Conservation (phyloP, 768 basidiomycete genomes). For the Lentinula aciculospora region DNA sequence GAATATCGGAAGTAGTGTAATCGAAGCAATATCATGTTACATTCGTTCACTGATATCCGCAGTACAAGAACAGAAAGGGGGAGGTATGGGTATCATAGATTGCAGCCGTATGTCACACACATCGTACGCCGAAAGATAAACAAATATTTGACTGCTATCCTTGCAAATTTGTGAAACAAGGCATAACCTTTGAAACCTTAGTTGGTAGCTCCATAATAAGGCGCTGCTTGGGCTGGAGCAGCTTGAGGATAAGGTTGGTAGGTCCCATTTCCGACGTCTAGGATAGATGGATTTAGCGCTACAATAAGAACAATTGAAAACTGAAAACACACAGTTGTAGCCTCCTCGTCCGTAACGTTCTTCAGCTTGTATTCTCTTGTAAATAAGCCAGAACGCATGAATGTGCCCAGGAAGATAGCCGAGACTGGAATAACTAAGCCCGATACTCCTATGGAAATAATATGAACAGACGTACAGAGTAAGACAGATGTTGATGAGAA, state of each 20-base stretch:
- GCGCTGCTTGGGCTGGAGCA: neutral
- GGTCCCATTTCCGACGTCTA: conserved; percentile 23
- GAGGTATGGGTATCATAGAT: no score
- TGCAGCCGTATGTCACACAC: no score
- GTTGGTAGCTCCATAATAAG: conserved; percentile 7
- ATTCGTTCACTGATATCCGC: no score
- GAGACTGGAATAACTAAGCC: neutral
- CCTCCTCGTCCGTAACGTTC: conserved; percentile 75
- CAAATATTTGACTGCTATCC: neutral
- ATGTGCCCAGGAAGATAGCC: conserved; percentile 51
- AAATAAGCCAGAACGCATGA: conserved; percentile 88
- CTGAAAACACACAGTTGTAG: conserved; percentile 57
- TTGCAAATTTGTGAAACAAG: neutral
- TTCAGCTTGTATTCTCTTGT: conserved; percentile 85
- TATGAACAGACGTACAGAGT: conserved; percentile 49
- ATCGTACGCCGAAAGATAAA: neutral
- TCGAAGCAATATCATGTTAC: no score
- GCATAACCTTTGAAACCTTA: neutral
- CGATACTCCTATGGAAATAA: neutral
- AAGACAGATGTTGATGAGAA: conserved; percentile 78
- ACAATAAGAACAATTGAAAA: neutral
- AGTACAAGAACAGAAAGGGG: no score
- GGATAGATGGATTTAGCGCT: neutral
- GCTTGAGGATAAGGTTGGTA: conserved; percentile 20
- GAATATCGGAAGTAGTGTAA: neutral